Percentiles rank a stretch among this genome's conserved stretches.
phyloP scores from a whole-genome alignment of 305 asterid species.

The Ruellia speciosa region DNA sequence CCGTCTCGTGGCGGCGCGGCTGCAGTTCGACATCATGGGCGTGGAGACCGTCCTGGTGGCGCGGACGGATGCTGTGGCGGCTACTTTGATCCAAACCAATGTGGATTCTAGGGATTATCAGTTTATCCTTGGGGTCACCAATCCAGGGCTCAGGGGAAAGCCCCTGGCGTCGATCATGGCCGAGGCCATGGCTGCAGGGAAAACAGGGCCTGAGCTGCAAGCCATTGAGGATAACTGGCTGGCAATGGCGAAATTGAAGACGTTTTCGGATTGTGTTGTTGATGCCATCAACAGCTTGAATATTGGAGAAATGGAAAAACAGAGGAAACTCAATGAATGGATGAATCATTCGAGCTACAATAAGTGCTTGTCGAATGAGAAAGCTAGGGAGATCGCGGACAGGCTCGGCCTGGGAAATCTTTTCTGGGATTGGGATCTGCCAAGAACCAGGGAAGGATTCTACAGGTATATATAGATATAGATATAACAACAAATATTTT shows the following conservation, averaged over 20 bases:
- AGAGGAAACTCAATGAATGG: conserved; percentile 77
- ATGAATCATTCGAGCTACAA: conserved; percentile 50
- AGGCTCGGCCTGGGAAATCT: conserved; percentile 51
- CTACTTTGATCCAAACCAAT: conserved; percentile 78
- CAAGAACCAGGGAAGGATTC: conserved; percentile 93
- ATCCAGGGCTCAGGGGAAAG: conserved; percentile 62
- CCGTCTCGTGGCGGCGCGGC: conserved; percentile 88
- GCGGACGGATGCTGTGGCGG: conserved; percentile 83
- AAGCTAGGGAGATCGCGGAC: conserved; percentile 55
- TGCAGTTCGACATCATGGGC: conserved; percentile 94
- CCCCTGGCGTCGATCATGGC: conserved; percentile 53
- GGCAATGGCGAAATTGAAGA: conserved; percentile 57
- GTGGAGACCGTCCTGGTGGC: conserved; percentile 89
- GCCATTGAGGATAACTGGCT: conserved; percentile 80
- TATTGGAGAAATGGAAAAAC: conserved; percentile 51
- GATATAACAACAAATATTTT: no score
- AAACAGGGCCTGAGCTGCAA: conserved; percentile 73
- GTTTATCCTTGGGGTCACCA: conserved; percentile 70
- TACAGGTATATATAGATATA: conserved; percentile 28
- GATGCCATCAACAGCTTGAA: conserved; percentile 57
- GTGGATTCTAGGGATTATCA: conserved; percentile 86
- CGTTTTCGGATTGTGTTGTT: conserved; percentile 64
- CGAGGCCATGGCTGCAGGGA: conserved; percentile 80
- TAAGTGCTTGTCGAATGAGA: conserved; percentile 64
- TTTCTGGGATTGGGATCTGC: conserved; percentile 92